A percentile compares a stretch with the other conserved stretches of the same genome.
phyloP scores from a whole-genome alignment of 176 grass and related monocot genomes.

The Puya raimondii region DNA sequence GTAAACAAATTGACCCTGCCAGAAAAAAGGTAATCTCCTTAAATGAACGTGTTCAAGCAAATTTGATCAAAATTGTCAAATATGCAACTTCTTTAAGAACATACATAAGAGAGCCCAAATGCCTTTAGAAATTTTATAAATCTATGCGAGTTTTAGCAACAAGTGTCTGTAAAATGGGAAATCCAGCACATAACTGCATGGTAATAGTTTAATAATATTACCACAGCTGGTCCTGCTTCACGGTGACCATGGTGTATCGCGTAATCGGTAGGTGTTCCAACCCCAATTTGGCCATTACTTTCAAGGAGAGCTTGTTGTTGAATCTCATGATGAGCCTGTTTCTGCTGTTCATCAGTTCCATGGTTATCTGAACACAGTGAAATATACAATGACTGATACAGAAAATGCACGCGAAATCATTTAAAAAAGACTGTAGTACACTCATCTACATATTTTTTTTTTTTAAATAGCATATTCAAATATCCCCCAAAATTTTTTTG shows the following conservation, averaged over 20 bases:
- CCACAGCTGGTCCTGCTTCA: constrained; percentile 12
- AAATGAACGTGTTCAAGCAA: background rate
- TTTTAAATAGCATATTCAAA: background rate
- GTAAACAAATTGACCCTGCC: constrained; percentile 58
- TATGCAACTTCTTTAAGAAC: background rate
- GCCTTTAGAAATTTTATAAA: too few species aligned
- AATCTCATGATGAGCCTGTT: background rate
- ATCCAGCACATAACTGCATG: background rate
- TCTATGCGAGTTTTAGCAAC: too few species aligned
- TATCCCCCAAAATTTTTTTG: background rate
- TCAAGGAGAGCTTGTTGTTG: background rate
- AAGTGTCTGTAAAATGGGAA: background rate
- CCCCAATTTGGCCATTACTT: background rate
- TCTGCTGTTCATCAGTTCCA: constrained; percentile 6
- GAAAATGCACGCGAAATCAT: background rate
- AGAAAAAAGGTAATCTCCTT: background rate
- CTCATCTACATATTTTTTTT: background rate
- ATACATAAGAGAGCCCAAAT: background rate
- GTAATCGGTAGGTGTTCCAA: background rate
- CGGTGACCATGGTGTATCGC: background rate
- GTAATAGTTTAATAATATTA: background rate
- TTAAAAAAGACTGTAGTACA: background rate
- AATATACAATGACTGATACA: background rate
- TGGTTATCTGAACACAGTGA: background rate
- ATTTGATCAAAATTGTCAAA: background rate